These are phyloP conservation scores for Metschnikowia lachancei DNA, from an alignment of 805 yeast genomes.

Conservation along the genomic window DNA sequence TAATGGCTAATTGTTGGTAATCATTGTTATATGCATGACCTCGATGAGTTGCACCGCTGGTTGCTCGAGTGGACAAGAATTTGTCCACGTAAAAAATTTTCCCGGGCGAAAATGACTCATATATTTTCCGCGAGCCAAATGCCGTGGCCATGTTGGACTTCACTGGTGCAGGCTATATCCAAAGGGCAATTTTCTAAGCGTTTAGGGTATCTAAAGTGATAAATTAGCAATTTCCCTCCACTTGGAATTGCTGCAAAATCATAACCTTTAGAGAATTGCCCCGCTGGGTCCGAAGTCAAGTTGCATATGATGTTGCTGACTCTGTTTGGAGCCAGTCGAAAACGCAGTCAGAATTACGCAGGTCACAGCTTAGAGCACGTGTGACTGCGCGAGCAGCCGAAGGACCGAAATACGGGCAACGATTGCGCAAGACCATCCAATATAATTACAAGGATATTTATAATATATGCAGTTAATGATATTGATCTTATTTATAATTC, in stretches of 20 bases:
- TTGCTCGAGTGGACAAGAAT: conserved; percentile 1
- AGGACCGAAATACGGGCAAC: not conserved
- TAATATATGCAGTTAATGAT: too few relatives aligned
- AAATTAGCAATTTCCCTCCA: not conserved
- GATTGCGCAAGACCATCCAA: too few relatives aligned
- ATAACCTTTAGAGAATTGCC: not conserved
- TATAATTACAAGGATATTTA: too few relatives aligned
- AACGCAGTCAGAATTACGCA: conserved; percentile 1
- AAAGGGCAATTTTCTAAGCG: not conserved
- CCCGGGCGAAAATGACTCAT: conserved; percentile 7
- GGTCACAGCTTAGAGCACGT: not conserved
- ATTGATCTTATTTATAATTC: too few relatives aligned
- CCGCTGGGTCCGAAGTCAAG: not conserved
- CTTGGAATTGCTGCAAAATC: conserved; percentile 3
- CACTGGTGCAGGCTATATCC: not conserved
- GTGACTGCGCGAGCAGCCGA: not conserved
- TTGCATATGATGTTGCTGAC: conserved; percentile 8
- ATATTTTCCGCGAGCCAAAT: not conserved
- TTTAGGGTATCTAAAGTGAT: not conserved
- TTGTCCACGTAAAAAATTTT: conserved; percentile 4
- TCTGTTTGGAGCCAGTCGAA: conserved; percentile 4
- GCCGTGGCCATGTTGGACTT: not conserved
- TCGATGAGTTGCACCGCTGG: conserved; percentile 10
- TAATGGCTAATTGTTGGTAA: not conserved
- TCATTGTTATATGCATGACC: conserved; percentile 3